These are phyloP conservation scores for Aquilaria sinensis DNA, from an alignment of 345 rosid genomes.

Conservation along the genomic window DNA sequence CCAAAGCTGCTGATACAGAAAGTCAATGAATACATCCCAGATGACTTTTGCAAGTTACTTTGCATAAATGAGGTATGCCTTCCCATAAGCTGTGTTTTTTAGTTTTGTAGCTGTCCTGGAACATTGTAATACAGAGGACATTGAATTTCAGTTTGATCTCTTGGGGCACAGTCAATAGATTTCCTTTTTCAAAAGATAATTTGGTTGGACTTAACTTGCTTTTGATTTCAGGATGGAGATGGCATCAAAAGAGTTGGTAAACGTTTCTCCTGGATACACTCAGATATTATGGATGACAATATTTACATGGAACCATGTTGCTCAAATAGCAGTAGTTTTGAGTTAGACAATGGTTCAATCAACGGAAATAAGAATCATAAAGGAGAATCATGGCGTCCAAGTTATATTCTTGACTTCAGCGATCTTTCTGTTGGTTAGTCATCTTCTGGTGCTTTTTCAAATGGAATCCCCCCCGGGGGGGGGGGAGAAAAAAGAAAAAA, in stretches of 20 bases:
- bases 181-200: not conserved
- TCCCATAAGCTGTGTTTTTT: conserved; percentile 2
- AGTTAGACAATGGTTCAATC: conserved; percentile 11
- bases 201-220: conserved; percentile 9
- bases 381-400: conserved; percentile 55
- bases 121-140: not conserved
- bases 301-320: conserved; percentile 59
- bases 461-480: no score
- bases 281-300: conserved; percentile 94
- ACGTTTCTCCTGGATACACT: conserved; percentile 82
- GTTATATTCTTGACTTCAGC: conserved; percentile 80
- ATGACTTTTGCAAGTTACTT: conserved; percentile 61
- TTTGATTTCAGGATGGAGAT: conserved; percentile 39
- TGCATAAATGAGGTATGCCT: conserved; percentile 43
- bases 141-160: no score
- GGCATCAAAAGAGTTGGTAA: conserved; percentile 28
- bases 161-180: no score
- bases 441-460: not conserved
- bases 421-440: conserved; percentile 63
- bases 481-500: no score
- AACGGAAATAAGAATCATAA: conserved; percentile 24
- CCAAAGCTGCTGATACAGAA: conserved; percentile 53
- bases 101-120: not conserved
- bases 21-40: conserved; percentile 71
- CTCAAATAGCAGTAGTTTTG: conserved; percentile 11